A percentile compares a stretch with the other conserved stretches of the same genome.
These are phyloP conservation scores for Leccinum subgranulosum DNA, from an alignment of 768 basidiomycete genomes.

Conservation along the genomic window DNA sequence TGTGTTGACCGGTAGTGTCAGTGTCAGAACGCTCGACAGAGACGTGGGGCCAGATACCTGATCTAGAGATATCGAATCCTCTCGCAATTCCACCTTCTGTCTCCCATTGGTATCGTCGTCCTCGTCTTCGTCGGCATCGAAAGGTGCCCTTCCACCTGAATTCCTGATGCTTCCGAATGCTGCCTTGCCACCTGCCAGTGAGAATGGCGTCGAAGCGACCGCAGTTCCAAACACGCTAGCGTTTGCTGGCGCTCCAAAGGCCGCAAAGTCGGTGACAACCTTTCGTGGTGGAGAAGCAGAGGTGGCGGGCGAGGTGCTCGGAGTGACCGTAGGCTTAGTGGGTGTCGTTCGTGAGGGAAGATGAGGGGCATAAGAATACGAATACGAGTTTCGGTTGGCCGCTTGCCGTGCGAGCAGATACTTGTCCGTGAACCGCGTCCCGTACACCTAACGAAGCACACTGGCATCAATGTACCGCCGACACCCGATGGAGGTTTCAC, in stretches of 20 bases:
- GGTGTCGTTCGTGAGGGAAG: conserved; percentile 42
- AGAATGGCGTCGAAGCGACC: conserved; percentile 77
- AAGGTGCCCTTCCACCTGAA: conserved; percentile 31
- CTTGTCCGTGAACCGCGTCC: conserved; percentile 97
- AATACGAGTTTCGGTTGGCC: conserved; percentile 48
- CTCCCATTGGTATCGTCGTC: conserved; percentile 60
- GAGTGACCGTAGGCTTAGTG: conserved; percentile 34
- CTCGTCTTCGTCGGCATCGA: conserved; percentile 73
- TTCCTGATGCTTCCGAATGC: conserved; percentile 79
- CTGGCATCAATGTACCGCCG: conserved; percentile 2
- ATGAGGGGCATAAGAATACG: conserved; percentile 53
- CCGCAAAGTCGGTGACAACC: conserved; percentile 84
- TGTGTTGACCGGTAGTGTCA: conserved; percentile 27
- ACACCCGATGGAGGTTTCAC: conserved; percentile 14
- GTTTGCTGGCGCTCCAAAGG: conserved; percentile 73
- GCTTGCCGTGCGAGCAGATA: conserved; percentile 76
- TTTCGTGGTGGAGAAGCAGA: conserved; percentile 75
- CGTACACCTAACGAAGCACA: conserved; percentile 61
- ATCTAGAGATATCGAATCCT: conserved; percentile 87
- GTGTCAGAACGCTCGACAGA: neutral
- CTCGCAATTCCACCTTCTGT: conserved; percentile 73
- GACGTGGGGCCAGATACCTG: conserved; percentile 54
- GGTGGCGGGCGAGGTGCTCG: conserved; percentile 20
- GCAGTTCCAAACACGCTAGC: conserved; percentile 83
- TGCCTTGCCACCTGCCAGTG: conserved; percentile 73